Base-by-base conservation (phyloP, 179 eudicot genomes). In the Carnegiea gigantea region DNA sequence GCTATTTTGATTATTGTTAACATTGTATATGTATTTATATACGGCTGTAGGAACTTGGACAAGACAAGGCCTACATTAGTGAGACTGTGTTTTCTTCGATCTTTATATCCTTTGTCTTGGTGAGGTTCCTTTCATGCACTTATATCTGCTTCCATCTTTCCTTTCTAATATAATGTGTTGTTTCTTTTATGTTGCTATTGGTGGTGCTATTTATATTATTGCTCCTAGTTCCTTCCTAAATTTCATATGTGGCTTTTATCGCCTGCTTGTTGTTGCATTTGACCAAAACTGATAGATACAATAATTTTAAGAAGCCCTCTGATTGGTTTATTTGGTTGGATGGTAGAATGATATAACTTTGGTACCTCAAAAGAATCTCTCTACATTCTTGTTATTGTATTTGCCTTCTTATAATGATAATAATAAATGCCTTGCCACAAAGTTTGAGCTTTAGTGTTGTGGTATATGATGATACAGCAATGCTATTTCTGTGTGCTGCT, bases 21-120 rank as follows among this genome's bases (percentile, higher is more conserved):
- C 77, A 24, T 17, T 26, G 38, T 14, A 40, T 40, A 40, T 40
- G 44, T 3, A 40, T 40, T 5, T 40, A 1, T 57, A 43, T 5
- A 14, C 79, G n/a, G 8, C 21, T 88, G 70, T 75, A 96, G 99
- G 99, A 96, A 81, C 97, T 96, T 82, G 99, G 99, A 73, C 90
- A 76, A 83, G 93, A 96, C 51, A 96, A 85, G 79, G 97, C 95
- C 81, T 96, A 92, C 90, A 88, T 96, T 75, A 96, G 99, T 73
- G 98, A 96, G 85, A 86, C 90, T 21, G 91, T 92, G 15, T 94
- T 96, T 86, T 84, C 92, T 84, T 89, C 85, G 79, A 73, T 96
- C 77, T 96, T 96, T 86, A 60, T 92, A 33, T 92, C 98, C 79
- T 96, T 96, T 84, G 79, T 92, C 78, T 84, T 94, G 98, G 99